Evolutionary conservation across 345 rosid genomes (phyloP), one percentile per base, ranked within the genome.

Genomic region (Balakata baccata): DNA sequence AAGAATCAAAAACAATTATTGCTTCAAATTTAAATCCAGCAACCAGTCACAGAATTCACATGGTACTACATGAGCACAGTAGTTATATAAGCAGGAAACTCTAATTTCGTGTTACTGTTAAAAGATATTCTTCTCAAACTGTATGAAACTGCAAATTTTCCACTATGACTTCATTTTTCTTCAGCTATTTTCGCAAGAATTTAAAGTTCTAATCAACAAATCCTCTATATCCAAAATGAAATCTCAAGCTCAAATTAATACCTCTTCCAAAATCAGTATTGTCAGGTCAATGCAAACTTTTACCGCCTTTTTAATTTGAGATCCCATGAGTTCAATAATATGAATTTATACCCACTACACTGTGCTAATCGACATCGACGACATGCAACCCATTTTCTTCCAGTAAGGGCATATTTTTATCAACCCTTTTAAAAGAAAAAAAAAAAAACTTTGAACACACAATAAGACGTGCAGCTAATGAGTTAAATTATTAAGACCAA

Each of bases 1-100:
- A 8, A 74, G 37, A 20, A 25, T 41, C 6, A 39, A 51, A 53
- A 34, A 53, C 34, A 54, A 64, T 41, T 77, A 45, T 70, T 53
- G 50, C 73, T 65, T 52, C 66, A 62, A 56, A 64, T 45, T 29
- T 2, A 29, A 2, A 29, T 29, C 34, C 34, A 29, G 34, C 34
- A 29, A 47, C 71, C n/a, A n/a, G n/a, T n/a, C n/a, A n/a, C n/a
- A n/a, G n/a, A n/a, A n/a, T n/a, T n/a, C n/a, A n/a, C n/a, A n/a
- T n/a, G n/a, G n/a, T n/a, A n/a, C n/a, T n/a, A n/a, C n/a, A n/a
- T n/a, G n/a, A n/a, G n/a, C n/a, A n/a, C n/a, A n/a, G n/a, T n/a
- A n/a, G n/a, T n/a, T n/a, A n/a, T n/a, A n/a, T n/a, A n/a, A n/a
- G n/a, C n/a, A n/a, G n/a, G n/a, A n/a, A n/a, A n/a, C n/a, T n/a